Base-by-base conservation (phyloP, 2,329 filamentous ascomycete species). In the Bertia moriformis region DNA sequence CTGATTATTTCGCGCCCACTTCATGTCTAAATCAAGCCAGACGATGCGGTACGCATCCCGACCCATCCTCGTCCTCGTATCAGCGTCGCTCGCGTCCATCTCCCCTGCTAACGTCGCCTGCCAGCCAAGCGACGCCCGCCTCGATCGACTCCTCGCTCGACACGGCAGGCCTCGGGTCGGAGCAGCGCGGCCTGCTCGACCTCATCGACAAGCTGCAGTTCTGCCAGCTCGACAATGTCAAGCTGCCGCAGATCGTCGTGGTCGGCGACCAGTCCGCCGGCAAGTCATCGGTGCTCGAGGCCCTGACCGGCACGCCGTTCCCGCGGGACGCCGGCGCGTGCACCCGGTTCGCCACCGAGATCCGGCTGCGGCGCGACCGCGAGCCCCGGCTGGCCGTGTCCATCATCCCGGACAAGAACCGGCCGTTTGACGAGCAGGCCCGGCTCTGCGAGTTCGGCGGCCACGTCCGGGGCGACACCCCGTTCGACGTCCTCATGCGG, bases 221-320 rank as follows among this genome's bases (percentile, higher is more conserved):
- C 52, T 56, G 62, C 44, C 60, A 71, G 50, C 53, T 71, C 51
- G 58, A 71, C 48, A 65, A 67, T 50, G 58, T 69, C 46, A 63
- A 65, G 37, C 59, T 77, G 0, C 72, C 71, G 1, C 72, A 79
- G 48, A 70, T 79, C 24, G 72, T 78, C 37, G 73, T 78, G 18
- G 74, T 75, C 22, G 73, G 74, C 19, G 72, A 78, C 49, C 73
- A 78, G 52, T 77, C 71, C 2, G 68, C 71, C 4, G 75, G 75
- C 15, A 79, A 79, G 52, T 75, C 69, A 46, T 78, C 73, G 3
- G 70, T 76, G 1, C 63, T 79, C 2, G 73, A 78, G 47, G 72
- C 73, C n/a, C 61, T 80, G 27, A 76, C 72, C 0, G 71, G 71
- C 18, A 72, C 75, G 7, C 66, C 67, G 0, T 79, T 80, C 36